Base-by-base conservation (phyloP, 1,284 basidiomycete species). In the Trichosporon sp. region DNA sequence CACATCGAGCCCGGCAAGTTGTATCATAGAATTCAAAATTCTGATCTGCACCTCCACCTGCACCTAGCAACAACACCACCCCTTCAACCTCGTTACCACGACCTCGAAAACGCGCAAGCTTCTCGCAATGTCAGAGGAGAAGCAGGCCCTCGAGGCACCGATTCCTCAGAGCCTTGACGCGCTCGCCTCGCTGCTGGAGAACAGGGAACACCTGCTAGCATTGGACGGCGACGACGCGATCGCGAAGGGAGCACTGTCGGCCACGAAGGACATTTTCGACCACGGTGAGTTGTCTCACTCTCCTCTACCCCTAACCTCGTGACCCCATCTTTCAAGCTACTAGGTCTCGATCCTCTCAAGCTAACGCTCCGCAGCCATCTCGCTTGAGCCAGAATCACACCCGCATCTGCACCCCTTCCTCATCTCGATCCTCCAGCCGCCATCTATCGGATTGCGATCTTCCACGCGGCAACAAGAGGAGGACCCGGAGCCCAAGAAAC, bases 221-320 rank as follows among this genome's bases (percentile, higher is more conserved):
- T 62, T 64, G n/a, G 54, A 63, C 8, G 87, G 88, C 32, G 86
- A 84, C 75, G 74, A 81, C 37, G 83, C 85, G 52, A 82, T 92
- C 33, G 83, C 85, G 23, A 73, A 80, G 56, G 83, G 85, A 61
- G 88, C 91, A 19, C 80, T 93, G 52, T 74, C 81, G 60, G 90
- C 88, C 11, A 81, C 88, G 32, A 91, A 92, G 81, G 87, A 85
- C 73, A 80, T 92, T 25, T 95, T 93, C 70, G 89, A 94, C 76
- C 81, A 89, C 34, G 89, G 92, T 92, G 75, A 70, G 88, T 72
- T 36, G 52, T 21, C 49, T n/a, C 56, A 56, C 6, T 6, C 23
- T 21, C 25, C 4, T 29, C n/a, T 3, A 10, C 9, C 16, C 19
- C 9, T 11, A 21, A 59, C 64, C 90, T 88, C 88, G 40, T 74